These are phyloP conservation scores for Inga laurina DNA, from an alignment of 306 rosid species.

Conservation along the genomic window DNA sequence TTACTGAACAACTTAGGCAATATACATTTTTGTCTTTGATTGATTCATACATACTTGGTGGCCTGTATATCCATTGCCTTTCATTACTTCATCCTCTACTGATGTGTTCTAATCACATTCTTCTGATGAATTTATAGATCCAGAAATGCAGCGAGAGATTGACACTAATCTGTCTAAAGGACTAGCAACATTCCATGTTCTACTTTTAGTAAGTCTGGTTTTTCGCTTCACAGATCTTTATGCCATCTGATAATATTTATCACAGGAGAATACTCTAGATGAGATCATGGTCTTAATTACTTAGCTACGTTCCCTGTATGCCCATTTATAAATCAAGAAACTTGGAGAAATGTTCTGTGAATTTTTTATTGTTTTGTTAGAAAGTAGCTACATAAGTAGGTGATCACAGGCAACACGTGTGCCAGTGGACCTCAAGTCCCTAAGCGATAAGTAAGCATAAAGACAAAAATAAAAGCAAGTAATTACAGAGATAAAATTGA, in stretches of 20 bases:
- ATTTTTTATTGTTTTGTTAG: not conserved
- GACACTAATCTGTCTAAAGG: slow-evolving; percentile 50
- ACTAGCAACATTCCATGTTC: slow-evolving; percentile 46
- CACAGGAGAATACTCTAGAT: not conserved
- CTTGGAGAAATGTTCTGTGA: not conserved
- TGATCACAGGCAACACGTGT: not conserved
- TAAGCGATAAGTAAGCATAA: no score
- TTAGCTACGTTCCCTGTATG: not conserved
- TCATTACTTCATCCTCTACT: not conserved
- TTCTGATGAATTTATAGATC: slow-evolving; percentile 37
- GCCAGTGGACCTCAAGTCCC: not conserved
- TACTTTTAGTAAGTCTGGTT: slow-evolving; percentile 45
- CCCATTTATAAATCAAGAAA: not conserved
- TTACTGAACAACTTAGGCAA: not conserved
- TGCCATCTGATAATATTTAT: not conserved
- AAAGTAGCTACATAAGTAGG: not conserved
- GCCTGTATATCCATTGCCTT: slow-evolving; percentile 8
- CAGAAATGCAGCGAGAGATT: slow-evolving; percentile 50
- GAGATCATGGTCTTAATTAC: not conserved
- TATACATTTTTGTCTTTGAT: not conserved
- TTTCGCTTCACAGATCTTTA: slow-evolving; percentile 16
- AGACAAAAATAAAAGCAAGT: no score
- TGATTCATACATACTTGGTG: not conserved
- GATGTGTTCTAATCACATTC: slow-evolving; percentile 19
- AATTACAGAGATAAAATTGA: no score